A percentile compares a stretch with the other conserved stretches of the same genome.
These are phyloP conservation scores for Fusarium musae DNA, from an alignment of 2,329 filamentous ascomycete genomes.

Conservation along the genomic window DNA sequence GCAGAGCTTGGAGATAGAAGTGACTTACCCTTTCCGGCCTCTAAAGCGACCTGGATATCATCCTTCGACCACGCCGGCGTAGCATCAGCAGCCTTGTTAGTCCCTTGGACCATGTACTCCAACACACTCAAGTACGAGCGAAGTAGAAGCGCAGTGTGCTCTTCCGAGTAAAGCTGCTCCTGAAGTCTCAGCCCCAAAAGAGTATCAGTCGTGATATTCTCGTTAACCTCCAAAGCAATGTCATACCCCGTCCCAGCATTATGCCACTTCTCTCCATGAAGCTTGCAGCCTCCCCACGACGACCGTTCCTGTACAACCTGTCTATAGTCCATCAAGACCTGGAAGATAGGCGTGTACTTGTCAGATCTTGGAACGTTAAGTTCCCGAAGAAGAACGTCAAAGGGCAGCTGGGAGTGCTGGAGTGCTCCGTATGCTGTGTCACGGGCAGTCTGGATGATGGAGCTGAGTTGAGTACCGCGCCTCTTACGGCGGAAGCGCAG, in stretches of 20 bases:
- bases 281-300: neutral
- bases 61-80: no score
- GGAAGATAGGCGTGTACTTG: neutral
- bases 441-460: neutral
- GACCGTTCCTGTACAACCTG: neutral
- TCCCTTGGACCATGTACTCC: no score
- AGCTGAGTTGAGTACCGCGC: neutral
- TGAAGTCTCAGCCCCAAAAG: no score
- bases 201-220: neutral
- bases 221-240: neutral
- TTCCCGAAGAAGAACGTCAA: neutral
- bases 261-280: neutral
- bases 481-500: neutral
- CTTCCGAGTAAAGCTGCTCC: no score
- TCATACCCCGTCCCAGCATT: neutral
- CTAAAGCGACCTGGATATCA: no score
- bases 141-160: no score
- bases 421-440: neutral
- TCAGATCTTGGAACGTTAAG: neutral
- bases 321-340: constrained; percentile 5
- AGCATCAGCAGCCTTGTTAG: no score
- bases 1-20: no score
- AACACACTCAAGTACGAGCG: no score
- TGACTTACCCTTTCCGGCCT: no score
- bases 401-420: neutral